Base-by-base conservation (phyloP, 164 flowering plant genomes). In the Piper betle region DNA sequence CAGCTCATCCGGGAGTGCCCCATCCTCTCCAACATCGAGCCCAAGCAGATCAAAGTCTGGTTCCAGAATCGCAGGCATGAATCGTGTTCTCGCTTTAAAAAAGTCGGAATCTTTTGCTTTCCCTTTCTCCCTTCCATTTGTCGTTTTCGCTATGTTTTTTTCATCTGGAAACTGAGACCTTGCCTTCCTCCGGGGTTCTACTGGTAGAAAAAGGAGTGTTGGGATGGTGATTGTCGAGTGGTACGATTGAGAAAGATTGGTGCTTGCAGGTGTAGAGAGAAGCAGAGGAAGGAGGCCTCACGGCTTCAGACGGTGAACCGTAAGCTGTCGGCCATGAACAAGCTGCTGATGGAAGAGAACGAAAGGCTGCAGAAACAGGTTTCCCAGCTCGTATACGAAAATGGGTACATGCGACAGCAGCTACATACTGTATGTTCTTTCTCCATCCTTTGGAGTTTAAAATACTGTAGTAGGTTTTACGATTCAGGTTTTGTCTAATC, bases 41-140 rank as follows among this genome's bases (percentile, higher is more conserved):
- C 92, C 15, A 86, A 78, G 65, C 92, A 86, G 78, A 84, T 86
- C 81, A 86, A 86, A 81, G 88, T 86, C 66, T 86, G 92, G 92
- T 86, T 86, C 63, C 92, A 86, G 70, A 86, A 86, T 68, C 87
- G 88, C 69, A 84, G 88, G 91, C 72, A 66, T 50, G 57, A 38
- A 64, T 25, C 37, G 17, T 3, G 50, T 10, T 46, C 50, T 46
- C 50, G 12, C 3, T 5, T 10, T 46, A 46, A 9, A 46, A 46
- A 46, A 46, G 50, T 2, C 33, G 17, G 52, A 41, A 48, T 48
- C 25, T 3, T 12, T 20, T 33, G 25, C 46, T 19, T 42, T 37
- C 3, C 57, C 48, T 37, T 38, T 11, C 39, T 50, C 56, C 2
- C 15, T 39, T 10, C 39, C 38, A 20, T 57, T 57, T 19, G 39